Evolutionary conservation across 495 filamentous ascomycete species (phyloP).

Genomic region (Tuber borchii): DNA sequence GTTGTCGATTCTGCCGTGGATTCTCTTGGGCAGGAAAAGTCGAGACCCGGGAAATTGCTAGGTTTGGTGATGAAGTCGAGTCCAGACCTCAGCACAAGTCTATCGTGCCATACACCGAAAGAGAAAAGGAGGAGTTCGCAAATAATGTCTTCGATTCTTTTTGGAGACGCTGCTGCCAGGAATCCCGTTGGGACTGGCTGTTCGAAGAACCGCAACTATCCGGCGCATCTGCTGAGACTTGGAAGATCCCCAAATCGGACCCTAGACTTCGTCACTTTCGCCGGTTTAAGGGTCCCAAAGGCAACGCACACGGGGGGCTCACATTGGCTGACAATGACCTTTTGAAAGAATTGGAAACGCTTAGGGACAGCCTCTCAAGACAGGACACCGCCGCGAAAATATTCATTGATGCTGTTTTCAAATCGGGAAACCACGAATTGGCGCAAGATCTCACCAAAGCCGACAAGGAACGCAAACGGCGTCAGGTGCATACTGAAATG

Average conservation of each 20-base stretch:
- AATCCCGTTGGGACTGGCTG: constrained; percentile 42
- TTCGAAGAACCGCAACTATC: constrained; percentile 34
- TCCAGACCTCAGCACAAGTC: constrained; percentile 35
- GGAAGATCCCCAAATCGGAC: constrained; percentile 37
- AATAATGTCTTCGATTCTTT: constrained; percentile 19
- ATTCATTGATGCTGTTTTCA: constrained; percentile 31
- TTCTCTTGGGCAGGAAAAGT: constrained; percentile 36
- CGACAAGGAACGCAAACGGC: constrained; percentile 40
- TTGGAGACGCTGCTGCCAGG: constrained; percentile 41
- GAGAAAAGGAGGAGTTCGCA: constrained; percentile 30
- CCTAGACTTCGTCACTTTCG: constrained; percentile 38
- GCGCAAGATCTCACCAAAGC: constrained; percentile 29
- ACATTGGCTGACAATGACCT: constrained; percentile 27
- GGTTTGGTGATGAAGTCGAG: constrained; percentile 34
- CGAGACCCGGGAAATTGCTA: constrained; percentile 26
- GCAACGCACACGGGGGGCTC: constrained; percentile 1
- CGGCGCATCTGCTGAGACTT: constrained; percentile 14
- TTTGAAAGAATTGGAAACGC: constrained; percentile 20
- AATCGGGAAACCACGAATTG: constrained; percentile 23
- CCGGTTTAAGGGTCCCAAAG: constrained; percentile 17
- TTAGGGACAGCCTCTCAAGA: constrained; percentile 18
- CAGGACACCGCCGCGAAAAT: constrained; percentile 36
- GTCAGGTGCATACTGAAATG: constrained; percentile 30
- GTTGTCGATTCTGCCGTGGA: constrained; percentile 38
- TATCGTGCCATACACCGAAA: constrained; percentile 29